Evolutionary conservation across 306 rosid genomes (phyloP).

Genomic region (Biancaea sappan): DNA sequence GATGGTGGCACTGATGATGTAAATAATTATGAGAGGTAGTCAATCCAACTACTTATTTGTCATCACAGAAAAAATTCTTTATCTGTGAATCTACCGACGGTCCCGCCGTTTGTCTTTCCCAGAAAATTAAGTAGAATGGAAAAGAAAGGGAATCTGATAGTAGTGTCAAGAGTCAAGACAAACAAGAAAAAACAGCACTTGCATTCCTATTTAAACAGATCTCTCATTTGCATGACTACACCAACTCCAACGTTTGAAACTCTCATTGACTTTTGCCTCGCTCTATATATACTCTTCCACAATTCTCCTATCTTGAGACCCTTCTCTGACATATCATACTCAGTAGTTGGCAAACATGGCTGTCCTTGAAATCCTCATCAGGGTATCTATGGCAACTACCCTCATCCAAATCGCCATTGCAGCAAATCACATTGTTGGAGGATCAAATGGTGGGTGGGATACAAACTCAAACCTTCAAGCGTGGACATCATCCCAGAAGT

Average conservation of each 20-base stretch:
- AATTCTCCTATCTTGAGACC: constrained; percentile 22
- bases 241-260: constrained; percentile 50
- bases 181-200: constrained; percentile 32
- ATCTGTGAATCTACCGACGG: constrained; percentile 36
- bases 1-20: constrained; percentile 34
- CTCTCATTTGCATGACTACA: constrained; percentile 24
- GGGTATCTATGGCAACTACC: constrained; percentile 39
- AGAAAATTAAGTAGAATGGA: neutral
- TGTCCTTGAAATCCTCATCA: constrained; percentile 41
- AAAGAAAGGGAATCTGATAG: constrained; percentile 15
- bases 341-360: constrained; percentile 39
- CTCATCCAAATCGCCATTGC: constrained; percentile 58
- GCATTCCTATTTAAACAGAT: constrained; percentile 22
- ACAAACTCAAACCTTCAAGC: constrained; percentile 50
- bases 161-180: constrained; percentile 34
- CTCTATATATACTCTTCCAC: constrained; percentile 36
- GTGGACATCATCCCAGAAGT: constrained; percentile 62
- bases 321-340: constrained; percentile 17
- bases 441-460: constrained; percentile 74
- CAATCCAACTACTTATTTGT: constrained; percentile 37
- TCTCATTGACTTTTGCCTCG: constrained; percentile 10
- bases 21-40: constrained; percentile 36
- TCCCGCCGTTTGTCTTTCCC: neutral
- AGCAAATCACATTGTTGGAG: constrained; percentile 64
- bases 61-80: constrained; percentile 27